Conservation (phyloP, 2,329 filamentous ascomycete species). For the Dactylellina parvicollis region DNA sequence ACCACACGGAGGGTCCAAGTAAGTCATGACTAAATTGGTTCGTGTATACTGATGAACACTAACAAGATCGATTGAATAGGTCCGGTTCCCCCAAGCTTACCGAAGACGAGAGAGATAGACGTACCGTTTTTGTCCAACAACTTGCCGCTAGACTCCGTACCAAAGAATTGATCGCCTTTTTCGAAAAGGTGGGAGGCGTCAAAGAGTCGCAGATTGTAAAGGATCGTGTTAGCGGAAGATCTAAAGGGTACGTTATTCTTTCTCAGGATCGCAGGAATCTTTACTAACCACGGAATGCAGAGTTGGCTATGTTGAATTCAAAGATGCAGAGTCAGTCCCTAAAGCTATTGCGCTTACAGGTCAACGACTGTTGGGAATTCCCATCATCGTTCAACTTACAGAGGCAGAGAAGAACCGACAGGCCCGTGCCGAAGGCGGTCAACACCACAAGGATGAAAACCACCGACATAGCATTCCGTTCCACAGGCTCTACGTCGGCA, state of each 20-base stretch:
- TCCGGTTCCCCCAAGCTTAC: conserved; percentile 77
- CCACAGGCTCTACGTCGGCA: conserved; percentile 97
- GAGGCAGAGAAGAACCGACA: conserved; percentile 99
- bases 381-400: conserved; percentile 96
- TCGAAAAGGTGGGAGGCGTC: conserved; percentile 91
- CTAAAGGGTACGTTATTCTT: conserved; percentile 79
- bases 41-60: not conserved
- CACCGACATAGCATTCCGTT: conserved; percentile 73
- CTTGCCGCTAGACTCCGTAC: conserved; percentile 92
- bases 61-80: conserved; percentile 59
- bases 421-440: conserved; percentile 68
- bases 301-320: conserved; percentile 99
- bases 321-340: conserved; percentile 90
- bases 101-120: conserved; percentile 94
- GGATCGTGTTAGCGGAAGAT: conserved; percentile 93
- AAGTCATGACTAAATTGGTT: conserved; percentile 57
- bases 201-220: conserved; percentile 99
- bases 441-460: conserved; percentile 44
- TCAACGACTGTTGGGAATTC: conserved; percentile 97
- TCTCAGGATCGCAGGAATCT: conserved; percentile 3
- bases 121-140: conserved; percentile 98
- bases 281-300: conserved; percentile 64
- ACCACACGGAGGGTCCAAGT: conserved; percentile 55
- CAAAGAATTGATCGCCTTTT: conserved; percentile 91
- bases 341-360: conserved; percentile 97